These are phyloP conservation scores for Parasitella parasitica DNA, from an alignment of 371 early-diverging fungal species.

Conservation along the genomic window DNA sequence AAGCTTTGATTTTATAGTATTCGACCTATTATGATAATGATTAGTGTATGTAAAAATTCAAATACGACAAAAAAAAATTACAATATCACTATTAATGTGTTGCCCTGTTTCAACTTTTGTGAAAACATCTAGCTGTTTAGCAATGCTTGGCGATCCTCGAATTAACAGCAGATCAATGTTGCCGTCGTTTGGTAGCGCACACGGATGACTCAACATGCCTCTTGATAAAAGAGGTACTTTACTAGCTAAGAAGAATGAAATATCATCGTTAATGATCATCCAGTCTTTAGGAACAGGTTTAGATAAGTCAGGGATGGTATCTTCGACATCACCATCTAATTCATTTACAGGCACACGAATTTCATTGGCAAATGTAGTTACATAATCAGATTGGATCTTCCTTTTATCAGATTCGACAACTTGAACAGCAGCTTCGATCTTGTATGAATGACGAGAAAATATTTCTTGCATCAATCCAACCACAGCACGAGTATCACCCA, in stretches of 20 bases:
- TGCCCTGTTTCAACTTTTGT: constrained; percentile 50
- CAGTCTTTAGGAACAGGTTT: constrained; percentile 50
- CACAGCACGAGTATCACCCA: constrained; percentile 56
- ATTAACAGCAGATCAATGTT: constrained; percentile 53
- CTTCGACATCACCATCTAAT: not conserved
- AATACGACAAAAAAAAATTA: no score
- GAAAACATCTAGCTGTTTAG: constrained; percentile 37
- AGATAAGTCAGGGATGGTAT: constrained; percentile 32
- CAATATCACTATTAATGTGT: constrained; percentile 50
- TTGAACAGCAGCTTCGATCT: constrained; percentile 43
- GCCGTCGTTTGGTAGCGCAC: constrained; percentile 59
- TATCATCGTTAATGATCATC: constrained; percentile 47
- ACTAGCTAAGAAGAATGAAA: constrained; percentile 47
- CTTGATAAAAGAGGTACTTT: constrained; percentile 58
- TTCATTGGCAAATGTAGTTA: not conserved
- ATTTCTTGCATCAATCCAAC: constrained; percentile 50
- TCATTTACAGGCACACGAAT: not conserved
- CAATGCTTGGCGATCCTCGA: constrained; percentile 27
- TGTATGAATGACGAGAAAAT: constrained; percentile 40
- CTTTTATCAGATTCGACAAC: constrained; percentile 47
- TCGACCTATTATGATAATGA: constrained; percentile 38
- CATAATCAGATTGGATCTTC: constrained; percentile 30
- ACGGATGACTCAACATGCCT: constrained; percentile 54
- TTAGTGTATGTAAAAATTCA: no score
- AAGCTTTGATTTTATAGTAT: constrained; percentile 62